Evolutionary conservation across 2,329 filamentous ascomycete species (phyloP), one percentile per base, ranked within the genome.

Genomic region (Fusarium heterosporum): DNA sequence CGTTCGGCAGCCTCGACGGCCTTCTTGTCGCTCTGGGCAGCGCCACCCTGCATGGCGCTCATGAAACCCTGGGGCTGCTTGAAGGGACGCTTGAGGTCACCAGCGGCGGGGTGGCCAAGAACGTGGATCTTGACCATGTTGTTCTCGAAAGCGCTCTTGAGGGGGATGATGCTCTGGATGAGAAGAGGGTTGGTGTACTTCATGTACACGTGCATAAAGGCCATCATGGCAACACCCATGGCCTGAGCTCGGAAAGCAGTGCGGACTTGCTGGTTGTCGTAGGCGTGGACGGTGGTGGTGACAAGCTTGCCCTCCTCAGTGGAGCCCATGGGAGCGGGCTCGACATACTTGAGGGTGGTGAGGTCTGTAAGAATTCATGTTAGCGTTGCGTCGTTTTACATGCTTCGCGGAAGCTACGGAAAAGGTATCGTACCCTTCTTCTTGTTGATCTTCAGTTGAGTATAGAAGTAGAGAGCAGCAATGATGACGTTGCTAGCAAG

Each of bases 171-270:
- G 79, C 92, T 96, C 88, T 99, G 96, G 84, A 99, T 97, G 76
- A 97, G 85, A 50, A 99, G 92, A 40, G 96, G 96, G 89, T 98
- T 99, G 84, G 94, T 98, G 90, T 98, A 99, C 81, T 97, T 94
- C 87, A 99, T 92, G 89, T 98, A 99, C 65, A 99, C 72, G 84
- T 99, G 96, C 95, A 99, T 98, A 77, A 97, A 92, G 65, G 82
- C 89, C 95, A 99, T 98, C 94, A 99, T 99, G 79, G 87, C 94
- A 60, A 99, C 85, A 62, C 96, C 96, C 92, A 97, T 98, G 75
- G 96, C 83, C 84, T 98, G 95, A 69, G 90, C 87, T 81, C 96
- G 96, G 87, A 95, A 93, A 70, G 93, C 86, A 69, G 87, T 84
- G 82, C 91, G 91, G 77, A 98, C 87, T 84, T 98, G 95, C 74